phyloP scores from a whole-genome alignment of 148 eudicot species.

The Diospyros lotus region DNA sequence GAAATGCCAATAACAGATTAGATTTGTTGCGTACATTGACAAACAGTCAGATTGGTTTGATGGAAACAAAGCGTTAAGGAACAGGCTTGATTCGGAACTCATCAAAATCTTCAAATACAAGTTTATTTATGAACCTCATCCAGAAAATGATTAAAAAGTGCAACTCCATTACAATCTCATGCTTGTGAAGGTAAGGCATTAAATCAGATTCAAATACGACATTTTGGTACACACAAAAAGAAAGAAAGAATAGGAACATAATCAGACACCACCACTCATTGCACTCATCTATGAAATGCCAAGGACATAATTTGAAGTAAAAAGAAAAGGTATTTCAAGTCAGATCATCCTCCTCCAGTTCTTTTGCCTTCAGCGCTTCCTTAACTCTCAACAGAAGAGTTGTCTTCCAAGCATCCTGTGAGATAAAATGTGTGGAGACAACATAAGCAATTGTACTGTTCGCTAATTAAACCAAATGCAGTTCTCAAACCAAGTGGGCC shows the following conservation, averaged over 20 bases:
- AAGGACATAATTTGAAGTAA: neutral
- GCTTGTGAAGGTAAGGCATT: slow-evolving; percentile 3
- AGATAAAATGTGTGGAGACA: neutral
- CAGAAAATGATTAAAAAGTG: slow-evolving; percentile 6
- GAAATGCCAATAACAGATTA: too few species aligned
- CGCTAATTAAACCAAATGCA: neutral
- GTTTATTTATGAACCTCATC: slow-evolving; percentile 7
- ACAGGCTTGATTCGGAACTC: neutral
- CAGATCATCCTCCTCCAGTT: slow-evolving; percentile 82
- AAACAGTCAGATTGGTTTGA: too few species aligned
- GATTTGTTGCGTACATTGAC: too few species aligned
- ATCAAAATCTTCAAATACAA: neutral
- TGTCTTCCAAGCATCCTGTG: slow-evolving; percentile 85
- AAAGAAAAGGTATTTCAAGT: slow-evolving; percentile 26
- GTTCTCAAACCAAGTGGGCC: neutral
- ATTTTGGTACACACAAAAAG: neutral
- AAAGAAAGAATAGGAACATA: neutral
- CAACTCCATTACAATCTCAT: slow-evolving; percentile 1
- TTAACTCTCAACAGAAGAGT: slow-evolving; percentile 89
- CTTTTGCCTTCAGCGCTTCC: slow-evolving; percentile 74
- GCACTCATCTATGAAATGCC: slow-evolving; percentile 11
- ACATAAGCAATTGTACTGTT: neutral
- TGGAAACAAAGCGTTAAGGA: too few species aligned
- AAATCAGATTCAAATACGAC: neutral
- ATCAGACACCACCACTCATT: neutral